Percentiles rank a stretch among this genome's conserved stretches.
Evolutionary conservation across 257 asterid genomes (phyloP).

Genomic region (Datura wrightii): DNA sequence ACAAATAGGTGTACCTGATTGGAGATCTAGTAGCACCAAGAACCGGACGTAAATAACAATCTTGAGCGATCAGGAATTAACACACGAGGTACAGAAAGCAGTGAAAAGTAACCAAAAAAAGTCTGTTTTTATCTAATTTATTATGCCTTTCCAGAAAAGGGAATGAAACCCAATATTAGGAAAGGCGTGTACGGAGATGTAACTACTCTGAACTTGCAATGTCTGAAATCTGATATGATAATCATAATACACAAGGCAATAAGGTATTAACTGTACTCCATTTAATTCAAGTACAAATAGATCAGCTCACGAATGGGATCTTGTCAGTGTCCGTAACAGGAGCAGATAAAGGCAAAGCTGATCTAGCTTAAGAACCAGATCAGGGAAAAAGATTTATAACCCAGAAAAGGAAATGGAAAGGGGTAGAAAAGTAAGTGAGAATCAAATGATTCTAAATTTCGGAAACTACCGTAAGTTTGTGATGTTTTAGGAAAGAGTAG

Average conservation of each 20-base stretch:
- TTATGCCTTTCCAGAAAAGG: conserved; percentile 16
- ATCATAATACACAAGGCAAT: neutral
- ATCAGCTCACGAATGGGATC: conserved; percentile 5
- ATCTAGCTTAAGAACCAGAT: too few species aligned
- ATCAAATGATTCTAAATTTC: neutral
- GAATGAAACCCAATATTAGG: conserved; percentile 15
- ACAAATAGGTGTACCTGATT: neutral
- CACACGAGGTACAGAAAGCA: neutral
- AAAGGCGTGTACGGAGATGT: neutral
- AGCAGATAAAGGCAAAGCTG: too few species aligned
- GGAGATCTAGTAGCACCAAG: neutral
- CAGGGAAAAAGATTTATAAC: neutral
- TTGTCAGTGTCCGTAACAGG: neutral
- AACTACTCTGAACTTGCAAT: too few species aligned
- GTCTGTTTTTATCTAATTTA: neutral
- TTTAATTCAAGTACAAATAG: neutral
- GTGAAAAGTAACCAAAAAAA: neutral
- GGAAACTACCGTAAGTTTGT: neutral
- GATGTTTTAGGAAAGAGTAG: neutral
- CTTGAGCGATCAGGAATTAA: neutral
- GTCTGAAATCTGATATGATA: neutral
- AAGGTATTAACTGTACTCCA: conserved; percentile 3
- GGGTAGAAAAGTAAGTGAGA: neutral
- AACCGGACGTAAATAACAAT: neutral
- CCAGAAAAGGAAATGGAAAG: neutral